phyloP scores from a whole-genome alignment of 2,329 filamentous ascomycete genomes.

The Cladosporium austrohemisphaericum region DNA sequence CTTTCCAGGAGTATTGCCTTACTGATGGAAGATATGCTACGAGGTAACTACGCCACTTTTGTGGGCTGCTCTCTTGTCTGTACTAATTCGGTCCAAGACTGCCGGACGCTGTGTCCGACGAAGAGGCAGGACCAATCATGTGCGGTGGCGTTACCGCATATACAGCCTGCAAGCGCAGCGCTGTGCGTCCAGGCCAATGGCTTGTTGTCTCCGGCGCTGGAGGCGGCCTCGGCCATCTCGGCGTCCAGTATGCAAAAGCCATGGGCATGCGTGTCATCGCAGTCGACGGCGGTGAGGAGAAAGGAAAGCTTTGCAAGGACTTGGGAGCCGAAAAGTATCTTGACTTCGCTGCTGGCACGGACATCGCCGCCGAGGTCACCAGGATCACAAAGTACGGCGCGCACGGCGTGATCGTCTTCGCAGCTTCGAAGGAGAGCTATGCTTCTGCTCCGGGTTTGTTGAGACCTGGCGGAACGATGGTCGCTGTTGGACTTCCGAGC shows the following conservation, averaged over 20 bases:
- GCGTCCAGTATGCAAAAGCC: slow-evolving; percentile 32
- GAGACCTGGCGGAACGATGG: slow-evolving; percentile 36
- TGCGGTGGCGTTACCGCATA: slow-evolving; percentile 38
- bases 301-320: slow-evolving; percentile 36
- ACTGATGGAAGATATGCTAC: slow-evolving; percentile 36
- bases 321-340: slow-evolving; percentile 38
- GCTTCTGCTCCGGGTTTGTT: slow-evolving; percentile 31
- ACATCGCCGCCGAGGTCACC: slow-evolving; percentile 35
- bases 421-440: slow-evolving; percentile 37
- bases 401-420: slow-evolving; percentile 37
- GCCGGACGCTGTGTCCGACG: slow-evolving; percentile 36
- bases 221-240: slow-evolving; percentile 30
- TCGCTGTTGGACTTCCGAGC: slow-evolving; percentile 36
- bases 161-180: slow-evolving; percentile 32
- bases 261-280: slow-evolving; percentile 39
- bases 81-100: slow-evolving; percentile 40
- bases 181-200: slow-evolving; percentile 38
- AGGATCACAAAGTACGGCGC: slow-evolving; percentile 37
- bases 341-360: slow-evolving; percentile 34
- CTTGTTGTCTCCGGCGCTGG: slow-evolving; percentile 38
- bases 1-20: slow-evolving; percentile 37
- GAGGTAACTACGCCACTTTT: not conserved
- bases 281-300: slow-evolving; percentile 37
- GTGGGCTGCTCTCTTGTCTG: too few relatives aligned
- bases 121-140: slow-evolving; percentile 39